Percentiles rank a stretch among this genome's conserved stretches.
Conservation (phyloP, 257 asterid genomes). For the Gynochthodes officinalis region DNA sequence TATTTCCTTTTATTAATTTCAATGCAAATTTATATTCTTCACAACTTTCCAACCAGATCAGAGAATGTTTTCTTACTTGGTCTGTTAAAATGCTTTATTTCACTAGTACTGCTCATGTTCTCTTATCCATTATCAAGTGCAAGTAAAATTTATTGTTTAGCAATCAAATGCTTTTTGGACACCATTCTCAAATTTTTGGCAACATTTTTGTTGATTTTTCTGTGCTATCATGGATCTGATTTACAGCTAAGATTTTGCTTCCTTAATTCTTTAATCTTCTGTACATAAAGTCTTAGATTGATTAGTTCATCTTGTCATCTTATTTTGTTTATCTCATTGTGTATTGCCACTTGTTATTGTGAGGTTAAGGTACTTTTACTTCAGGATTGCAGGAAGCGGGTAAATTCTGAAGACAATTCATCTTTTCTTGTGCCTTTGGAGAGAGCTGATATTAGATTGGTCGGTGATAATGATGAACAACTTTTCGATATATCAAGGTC, state of each 20-base stretch:
- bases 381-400: constrained; percentile 61
- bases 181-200: not conserved
- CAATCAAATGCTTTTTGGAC: not conserved
- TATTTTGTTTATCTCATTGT: constrained; percentile 1
- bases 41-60: not conserved
- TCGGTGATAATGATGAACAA: constrained; percentile 28
- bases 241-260: not conserved
- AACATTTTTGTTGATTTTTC: not conserved
- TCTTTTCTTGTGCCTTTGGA: constrained; percentile 32
- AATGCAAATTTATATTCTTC: not conserved
- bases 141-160: not conserved
- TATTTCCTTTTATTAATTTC: not conserved
- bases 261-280: not conserved
- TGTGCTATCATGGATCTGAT: not conserved
- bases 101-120: not conserved
- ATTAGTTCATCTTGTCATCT: not conserved
- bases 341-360: constrained; percentile 17
- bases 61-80: too few species aligned
- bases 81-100: not conserved
- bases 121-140: not conserved
- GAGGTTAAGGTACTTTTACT: constrained; percentile 19
- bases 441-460: constrained; percentile 48
- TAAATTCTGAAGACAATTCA: constrained; percentile 33
- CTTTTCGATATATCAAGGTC: constrained; percentile 51
- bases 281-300: not conserved